A percentile compares a stretch with the other conserved stretches of the same genome.
Conservation (phyloP, 208 protist species). For the Trypanosoma boissoni region DNA sequence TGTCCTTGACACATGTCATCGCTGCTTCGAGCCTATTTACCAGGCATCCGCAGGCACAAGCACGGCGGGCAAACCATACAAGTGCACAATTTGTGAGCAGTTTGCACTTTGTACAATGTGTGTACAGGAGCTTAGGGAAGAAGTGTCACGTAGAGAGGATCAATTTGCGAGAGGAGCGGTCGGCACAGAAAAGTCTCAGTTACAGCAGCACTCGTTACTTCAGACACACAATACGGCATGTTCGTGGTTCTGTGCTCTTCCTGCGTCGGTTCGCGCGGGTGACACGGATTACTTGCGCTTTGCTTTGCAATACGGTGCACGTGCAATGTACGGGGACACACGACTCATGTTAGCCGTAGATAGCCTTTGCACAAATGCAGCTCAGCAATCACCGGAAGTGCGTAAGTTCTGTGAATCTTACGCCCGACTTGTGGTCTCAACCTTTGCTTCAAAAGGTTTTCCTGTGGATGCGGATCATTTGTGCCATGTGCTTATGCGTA, state of each 20-base stretch:
- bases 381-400: constrained; percentile 27
- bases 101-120: constrained; percentile 56
- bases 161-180: too few species aligned
- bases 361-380: constrained; percentile 39
- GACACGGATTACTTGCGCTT: constrained; percentile 87
- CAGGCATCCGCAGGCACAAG: too few species aligned
- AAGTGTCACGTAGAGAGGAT: neutral
- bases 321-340: constrained; percentile 44
- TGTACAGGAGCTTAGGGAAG: constrained; percentile 11
- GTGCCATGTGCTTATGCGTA: constrained; percentile 52
- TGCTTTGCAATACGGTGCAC: constrained; percentile 58
- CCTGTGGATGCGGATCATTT: constrained; percentile 49
- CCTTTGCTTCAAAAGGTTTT: constrained; percentile 24
- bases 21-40: constrained; percentile 40
- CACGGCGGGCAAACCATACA: constrained; percentile 16
- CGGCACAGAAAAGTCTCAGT: neutral
- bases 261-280: constrained; percentile 45
- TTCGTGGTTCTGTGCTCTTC: constrained; percentile 66
- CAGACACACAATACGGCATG: constrained; percentile 55
- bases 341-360: constrained; percentile 23
- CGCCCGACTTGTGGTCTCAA: constrained; percentile 22
- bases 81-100: constrained; percentile 63
- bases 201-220: constrained; percentile 28
- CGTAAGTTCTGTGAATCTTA: constrained; percentile 62
- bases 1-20: constrained; percentile 43